Base-by-base conservation (phyloP, 345 rosid genomes). In the Eucalyptus cladocalyx region DNA sequence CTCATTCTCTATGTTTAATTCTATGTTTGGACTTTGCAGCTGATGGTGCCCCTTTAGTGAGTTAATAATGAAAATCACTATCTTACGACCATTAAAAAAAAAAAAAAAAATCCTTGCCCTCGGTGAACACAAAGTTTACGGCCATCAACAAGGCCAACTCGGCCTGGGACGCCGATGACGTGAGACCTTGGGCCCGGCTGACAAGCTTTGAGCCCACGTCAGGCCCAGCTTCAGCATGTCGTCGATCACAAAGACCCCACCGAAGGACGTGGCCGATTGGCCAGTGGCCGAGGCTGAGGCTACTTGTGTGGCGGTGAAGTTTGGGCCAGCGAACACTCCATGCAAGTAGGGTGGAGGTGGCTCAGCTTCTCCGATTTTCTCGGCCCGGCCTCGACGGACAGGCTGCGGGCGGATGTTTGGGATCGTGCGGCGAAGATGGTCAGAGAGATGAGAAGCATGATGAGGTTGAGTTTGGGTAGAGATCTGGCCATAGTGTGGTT, bases 101-200 rank as follows among this genome's bases (percentile, higher is more conserved):
- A n/a, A n/a, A n/a, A n/a, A n/a, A n/a, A n/a, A n/a, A n/a, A n/a
- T n/a, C n/a, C n/a, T n/a, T n/a, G n/a, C n/a, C n/a, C 67, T 90
- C 88, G 26, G 58, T 62, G 89, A 93, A 93, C 9, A 88, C 91
- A 24, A 90, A 90, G 87, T 91, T 93, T 50, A 88, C 11, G 6
- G 62, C 91, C 94, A 93, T 90, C 40, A 91, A 53, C 49, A 89
- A 76, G 51, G 87, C 91, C 0, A 69, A 9, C 32, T 89, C 91
- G 2, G 48, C 48, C 37, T 90, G 93, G 12, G 92, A 56, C 62
- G 3, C 85, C 1, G 62, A 62, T 6, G 91, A 91, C 40, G 92
- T 89, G 16, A 92, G 86, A 49, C 93, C 93, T 40, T 87, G 93
- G 1, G 93, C 93, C 65, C 87, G 28, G 12, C 94, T 92, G 18